Conservation (phyloP, 352 stramenopile species). For the Pythium aristosporum region DNA sequence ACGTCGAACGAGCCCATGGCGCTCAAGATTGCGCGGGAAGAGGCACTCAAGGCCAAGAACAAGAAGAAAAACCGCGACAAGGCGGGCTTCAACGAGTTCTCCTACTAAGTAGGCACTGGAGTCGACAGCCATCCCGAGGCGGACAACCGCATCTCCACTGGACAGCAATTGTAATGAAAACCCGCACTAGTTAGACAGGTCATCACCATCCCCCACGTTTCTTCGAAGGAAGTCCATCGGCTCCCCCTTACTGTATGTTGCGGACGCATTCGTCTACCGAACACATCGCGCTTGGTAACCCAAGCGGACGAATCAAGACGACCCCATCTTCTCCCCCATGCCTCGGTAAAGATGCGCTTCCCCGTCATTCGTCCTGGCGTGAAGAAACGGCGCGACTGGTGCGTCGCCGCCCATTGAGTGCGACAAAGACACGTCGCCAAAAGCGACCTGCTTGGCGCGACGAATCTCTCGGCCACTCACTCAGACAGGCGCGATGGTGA, state of each 20-base stretch:
- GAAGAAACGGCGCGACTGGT: neutral
- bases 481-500: constrained; percentile 2
- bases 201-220: neutral
- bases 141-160: neutral
- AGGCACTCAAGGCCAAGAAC: constrained; percentile 62
- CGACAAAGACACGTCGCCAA: too few species aligned
- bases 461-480: neutral
- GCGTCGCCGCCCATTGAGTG: too few species aligned
- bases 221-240: too few species aligned
- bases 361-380: neutral
- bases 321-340: neutral
- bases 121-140: neutral
- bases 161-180: constrained; percentile 21
- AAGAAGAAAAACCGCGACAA: constrained; percentile 77
- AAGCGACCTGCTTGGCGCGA: neutral
- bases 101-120: constrained; percentile 39
- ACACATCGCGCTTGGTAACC: neutral
- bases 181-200: constrained; percentile 26
- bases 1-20: constrained; percentile 52
- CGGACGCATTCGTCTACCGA: too few species aligned
- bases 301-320: neutral
- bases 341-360: neutral
- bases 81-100: constrained; percentile 82
- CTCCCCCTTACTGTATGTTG: too few species aligned
- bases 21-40: constrained; percentile 67